Evolutionary conservation across 257 asterid genomes (phyloP).

Genomic region (Anisodus acutangulus): DNA sequence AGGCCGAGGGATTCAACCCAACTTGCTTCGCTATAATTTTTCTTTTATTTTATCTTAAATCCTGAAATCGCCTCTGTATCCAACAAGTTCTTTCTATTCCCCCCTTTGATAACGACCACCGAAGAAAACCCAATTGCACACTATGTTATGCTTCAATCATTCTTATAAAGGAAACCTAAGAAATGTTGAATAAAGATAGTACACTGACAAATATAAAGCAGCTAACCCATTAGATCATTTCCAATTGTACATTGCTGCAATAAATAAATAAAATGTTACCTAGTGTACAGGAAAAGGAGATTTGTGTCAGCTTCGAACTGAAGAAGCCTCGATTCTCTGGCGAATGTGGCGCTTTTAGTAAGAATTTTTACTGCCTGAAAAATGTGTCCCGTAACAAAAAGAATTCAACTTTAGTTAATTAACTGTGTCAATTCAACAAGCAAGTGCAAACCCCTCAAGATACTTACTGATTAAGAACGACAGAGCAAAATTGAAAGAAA

Average conservation of each 20-base stretch:
- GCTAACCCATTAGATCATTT: background rate
- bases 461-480: background rate
- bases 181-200: background rate
- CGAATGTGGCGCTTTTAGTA: conserved; percentile 84
- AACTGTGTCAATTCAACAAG: background rate
- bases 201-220: background rate
- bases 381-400: background rate
- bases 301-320: conserved; percentile 86
- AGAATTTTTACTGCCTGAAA: conserved; percentile 83
- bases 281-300: conserved; percentile 76
- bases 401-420: background rate
- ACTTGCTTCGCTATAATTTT: too few species aligned
- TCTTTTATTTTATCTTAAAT: too few species aligned
- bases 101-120: background rate
- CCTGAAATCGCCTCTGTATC: too few species aligned
- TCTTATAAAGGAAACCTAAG: background rate
- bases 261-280: conserved; percentile 47
- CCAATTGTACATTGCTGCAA: background rate
- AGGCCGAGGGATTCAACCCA: too few species aligned
- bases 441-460: background rate
- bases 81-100: background rate
- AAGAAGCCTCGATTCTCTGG: conserved; percentile 62
- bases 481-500: background rate
- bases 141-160: background rate
- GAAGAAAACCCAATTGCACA: background rate